Percentiles rank a stretch among this genome's conserved stretches.
phyloP scores from a whole-genome alignment of 257 asterid species.

The Handroanthus guayacan region DNA sequence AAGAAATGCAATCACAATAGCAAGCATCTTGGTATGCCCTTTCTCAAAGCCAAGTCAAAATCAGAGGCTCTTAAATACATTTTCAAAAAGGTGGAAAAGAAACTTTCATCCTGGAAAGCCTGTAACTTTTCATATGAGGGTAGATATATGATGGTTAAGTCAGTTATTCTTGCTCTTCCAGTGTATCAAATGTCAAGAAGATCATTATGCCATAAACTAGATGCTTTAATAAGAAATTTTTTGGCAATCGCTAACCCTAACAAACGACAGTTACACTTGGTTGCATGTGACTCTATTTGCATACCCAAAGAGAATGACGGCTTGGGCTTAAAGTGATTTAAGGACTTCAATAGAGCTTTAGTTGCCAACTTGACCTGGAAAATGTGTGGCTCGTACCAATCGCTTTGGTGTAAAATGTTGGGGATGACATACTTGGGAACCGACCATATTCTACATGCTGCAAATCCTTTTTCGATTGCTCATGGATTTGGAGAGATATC shows the following conservation, averaged over 20 bases:
- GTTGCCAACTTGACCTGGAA: too few species aligned
- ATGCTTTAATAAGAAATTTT: background rate
- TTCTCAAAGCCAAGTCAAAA: background rate
- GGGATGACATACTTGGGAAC: too few species aligned
- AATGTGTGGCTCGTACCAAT: too few species aligned
- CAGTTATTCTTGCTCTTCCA: background rate
- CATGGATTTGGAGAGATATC: background rate
- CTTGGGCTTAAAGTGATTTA: background rate
- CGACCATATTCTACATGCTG: too few species aligned
- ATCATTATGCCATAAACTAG: background rate
- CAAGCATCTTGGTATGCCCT: background rate
- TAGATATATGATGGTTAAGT: background rate
- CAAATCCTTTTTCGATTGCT: too few species aligned
- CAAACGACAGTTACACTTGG: background rate
- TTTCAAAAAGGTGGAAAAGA: background rate
- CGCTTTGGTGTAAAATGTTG: too few species aligned
- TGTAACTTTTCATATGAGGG: background rate
- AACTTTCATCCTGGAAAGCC: background rate
- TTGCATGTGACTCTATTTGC: background rate
- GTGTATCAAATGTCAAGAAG: background rate
- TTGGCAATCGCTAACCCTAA: background rate
- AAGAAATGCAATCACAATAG: background rate
- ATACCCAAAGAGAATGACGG: background rate
- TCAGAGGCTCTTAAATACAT: background rate
- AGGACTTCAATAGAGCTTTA: too few species aligned